Evolutionary conservation across 2,329 filamentous ascomycete species (phyloP), one percentile per base, ranked within the genome.

Genomic region (Fusarium incarnatum): DNA sequence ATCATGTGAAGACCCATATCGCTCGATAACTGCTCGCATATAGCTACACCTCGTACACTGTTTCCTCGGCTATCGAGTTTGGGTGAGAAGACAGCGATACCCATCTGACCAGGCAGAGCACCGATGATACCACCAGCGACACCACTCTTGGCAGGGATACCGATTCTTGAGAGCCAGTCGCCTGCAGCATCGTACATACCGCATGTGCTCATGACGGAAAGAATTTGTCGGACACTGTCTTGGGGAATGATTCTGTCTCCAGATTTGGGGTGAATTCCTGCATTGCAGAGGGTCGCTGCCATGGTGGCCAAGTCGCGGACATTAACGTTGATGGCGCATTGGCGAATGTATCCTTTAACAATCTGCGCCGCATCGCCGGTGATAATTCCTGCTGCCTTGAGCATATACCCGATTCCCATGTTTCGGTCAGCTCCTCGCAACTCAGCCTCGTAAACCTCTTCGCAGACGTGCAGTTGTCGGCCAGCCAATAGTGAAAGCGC

Each of bases 151-250:
- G 79, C 79, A 1, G 79, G 79, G 30, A 81, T 80, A 4, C 79
- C 79, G 8, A 81, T 77, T 23, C 75, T 77, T 9, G 79, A 80
- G 3, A 81, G 77, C 79, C 79, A 81, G 50, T 80, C 78, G 7
- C 79, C 79, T 0, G 79, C 79, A n/a, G 79, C 78, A 66, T 81
- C 76, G 67, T 82, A 82, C 79, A 81, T 82, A 30, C 80, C 79
- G 45, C 80, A 82, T 1, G 80, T 82, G 1, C 80, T 81, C 79
- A 82, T 82, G 57, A 82, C 77, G 11, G 80, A 81, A 4, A 82
- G 73, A 1, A 82, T 79, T 46, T 82, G 80, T 10, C 80, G 77
- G 2, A 81, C 79, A 50, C 78, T 81, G 5, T 68, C 64, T 6
- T 79, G 78, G 0, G 79, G 78, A 13, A 82, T 81, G 15, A 81